phyloP scores from a whole-genome alignment of 139 green algal genomes.

The Spirogloea muscicola region DNA sequence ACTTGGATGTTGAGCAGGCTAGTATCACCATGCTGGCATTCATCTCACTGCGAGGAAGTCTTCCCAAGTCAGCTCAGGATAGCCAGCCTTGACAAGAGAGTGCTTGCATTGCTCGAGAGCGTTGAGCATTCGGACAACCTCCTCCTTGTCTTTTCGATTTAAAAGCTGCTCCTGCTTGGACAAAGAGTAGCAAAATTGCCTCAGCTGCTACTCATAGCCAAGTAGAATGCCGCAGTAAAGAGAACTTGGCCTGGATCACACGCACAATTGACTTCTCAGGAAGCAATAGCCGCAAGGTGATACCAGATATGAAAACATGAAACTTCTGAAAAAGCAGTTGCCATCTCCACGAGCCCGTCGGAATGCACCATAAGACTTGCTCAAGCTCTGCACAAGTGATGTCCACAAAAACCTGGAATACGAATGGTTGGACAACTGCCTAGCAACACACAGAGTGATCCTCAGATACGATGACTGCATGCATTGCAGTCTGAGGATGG shows the following conservation, averaged over 20 bases:
- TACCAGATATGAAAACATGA: constrained; percentile 44
- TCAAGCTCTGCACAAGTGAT: constrained; percentile 16
- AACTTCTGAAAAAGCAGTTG: constrained; percentile 45
- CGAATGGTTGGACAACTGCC: neutral
- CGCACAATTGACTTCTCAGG: too few species aligned
- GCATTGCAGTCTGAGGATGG: neutral
- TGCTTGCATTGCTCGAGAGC: constrained; percentile 11
- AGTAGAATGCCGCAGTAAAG: too few species aligned
- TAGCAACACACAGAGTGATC: neutral
- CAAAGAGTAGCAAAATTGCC: too few species aligned
- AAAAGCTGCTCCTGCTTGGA: constrained; percentile 22
- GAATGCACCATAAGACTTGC: constrained; percentile 11
- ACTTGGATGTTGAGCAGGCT: neutral
- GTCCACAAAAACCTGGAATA: neutral
- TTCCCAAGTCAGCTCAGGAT: constrained; percentile 33
- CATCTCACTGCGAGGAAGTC: constrained; percentile 33
- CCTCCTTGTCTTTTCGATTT: constrained; percentile 1
- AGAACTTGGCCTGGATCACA: too few species aligned
- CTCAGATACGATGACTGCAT: neutral
- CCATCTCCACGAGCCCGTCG: constrained; percentile 31
- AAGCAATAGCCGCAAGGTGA: too few species aligned
- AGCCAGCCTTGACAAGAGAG: constrained; percentile 2
- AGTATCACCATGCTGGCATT: too few species aligned
- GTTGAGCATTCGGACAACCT: constrained; percentile 5
- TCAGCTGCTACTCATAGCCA: too few species aligned